A percentile compares a stretch with the other conserved stretches of the same genome.
Conservation (phyloP, 75 land plant species). For the Isoetes taiwanensis region DNA sequence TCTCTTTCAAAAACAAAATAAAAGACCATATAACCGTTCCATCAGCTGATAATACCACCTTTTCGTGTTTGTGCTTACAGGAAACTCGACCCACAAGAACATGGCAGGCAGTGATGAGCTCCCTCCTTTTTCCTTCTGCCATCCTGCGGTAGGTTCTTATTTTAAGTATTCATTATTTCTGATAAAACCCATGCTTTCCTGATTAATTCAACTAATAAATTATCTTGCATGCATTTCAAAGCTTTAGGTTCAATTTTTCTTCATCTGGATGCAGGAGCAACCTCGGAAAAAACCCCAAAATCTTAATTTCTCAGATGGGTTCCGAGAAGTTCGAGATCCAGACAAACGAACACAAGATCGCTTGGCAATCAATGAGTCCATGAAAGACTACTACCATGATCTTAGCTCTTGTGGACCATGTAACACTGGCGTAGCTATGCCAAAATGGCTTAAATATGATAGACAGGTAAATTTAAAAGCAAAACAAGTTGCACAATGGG, state of each 20-base stretch:
- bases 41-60: no score
- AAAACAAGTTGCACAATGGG: neutral
- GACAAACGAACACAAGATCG: conserved; percentile 12
- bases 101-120: no score
- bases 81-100: no score
- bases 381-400: conserved; percentile 21
- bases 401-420: conserved; percentile 21
- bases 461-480: conserved; percentile 12
- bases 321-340: conserved; percentile 16
- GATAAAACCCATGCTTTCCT: neutral
- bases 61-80: no score
- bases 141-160: conserved; percentile 18
- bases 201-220: neutral
- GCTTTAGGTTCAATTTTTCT: neutral
- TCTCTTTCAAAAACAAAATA: no score
- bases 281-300: conserved; percentile 24
- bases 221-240: neutral
- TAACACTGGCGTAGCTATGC: conserved; percentile 9
- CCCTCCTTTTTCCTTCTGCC: conserved; percentile 26
- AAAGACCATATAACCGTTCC: no score
- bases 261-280: conserved; percentile 15
- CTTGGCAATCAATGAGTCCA: conserved; percentile 4
- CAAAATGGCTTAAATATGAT: conserved; percentile 29
- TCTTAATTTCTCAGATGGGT: conserved; percentile 28
- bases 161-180: neutral